Conservation (phyloP, 2,329 filamentous ascomycete genomes). For the Verticillium klebahnii region DNA sequence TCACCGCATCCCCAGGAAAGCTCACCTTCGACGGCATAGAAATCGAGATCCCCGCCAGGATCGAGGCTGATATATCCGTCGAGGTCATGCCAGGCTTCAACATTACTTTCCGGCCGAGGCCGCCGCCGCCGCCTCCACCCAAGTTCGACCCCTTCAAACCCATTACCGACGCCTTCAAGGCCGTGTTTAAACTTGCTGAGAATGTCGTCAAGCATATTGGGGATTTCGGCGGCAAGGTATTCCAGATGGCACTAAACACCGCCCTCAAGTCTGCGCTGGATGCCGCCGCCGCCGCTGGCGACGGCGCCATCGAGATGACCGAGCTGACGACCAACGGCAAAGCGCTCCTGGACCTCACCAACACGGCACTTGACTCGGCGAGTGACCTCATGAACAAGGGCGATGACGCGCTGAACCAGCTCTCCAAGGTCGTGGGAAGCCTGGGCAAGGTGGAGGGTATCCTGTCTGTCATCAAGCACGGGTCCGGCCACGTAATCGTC, state of each 20-base stretch:
- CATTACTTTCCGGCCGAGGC: neutral
- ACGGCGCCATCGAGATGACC: neutral
- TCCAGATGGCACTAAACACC: neutral
- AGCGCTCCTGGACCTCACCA: neutral
- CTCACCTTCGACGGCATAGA: neutral
- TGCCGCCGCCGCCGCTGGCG: no score
- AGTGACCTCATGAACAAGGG: neutral
- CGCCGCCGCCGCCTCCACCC: no score
- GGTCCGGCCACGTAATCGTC: neutral
- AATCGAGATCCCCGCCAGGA: neutral
- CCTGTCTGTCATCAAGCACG: neutral
- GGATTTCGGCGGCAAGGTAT: neutral
- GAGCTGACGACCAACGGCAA: neutral
- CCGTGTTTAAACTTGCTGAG: neutral
- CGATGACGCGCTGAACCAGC: neutral
- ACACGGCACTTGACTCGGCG: neutral
- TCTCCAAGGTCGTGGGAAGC: neutral
- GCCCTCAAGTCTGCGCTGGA: neutral
- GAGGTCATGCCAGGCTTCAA: neutral
- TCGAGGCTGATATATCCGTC: neutral
- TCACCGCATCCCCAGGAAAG: neutral
- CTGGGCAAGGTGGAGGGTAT: neutral
- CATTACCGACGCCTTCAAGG: neutral
- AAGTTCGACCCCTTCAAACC: neutral
- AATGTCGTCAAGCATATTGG: neutral